Conservation (phyloP, 2,329 filamentous ascomycete species). For the Fonsecaea nubica region DNA sequence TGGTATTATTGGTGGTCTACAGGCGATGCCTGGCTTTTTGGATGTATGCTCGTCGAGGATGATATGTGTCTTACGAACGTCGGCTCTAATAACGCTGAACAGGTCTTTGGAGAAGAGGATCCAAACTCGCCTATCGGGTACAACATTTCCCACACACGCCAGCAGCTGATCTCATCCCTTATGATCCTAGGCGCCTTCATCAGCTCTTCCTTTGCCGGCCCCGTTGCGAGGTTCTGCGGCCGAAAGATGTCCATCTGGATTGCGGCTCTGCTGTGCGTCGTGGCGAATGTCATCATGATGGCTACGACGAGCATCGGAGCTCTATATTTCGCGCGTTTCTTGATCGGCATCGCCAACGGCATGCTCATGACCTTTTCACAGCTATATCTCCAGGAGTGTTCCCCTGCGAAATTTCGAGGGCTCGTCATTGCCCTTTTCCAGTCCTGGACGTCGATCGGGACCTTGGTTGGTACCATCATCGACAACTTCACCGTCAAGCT, state of each 20-base stretch:
- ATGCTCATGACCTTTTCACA: conserved; percentile 64
- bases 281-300: conserved; percentile 66
- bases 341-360: conserved; percentile 64
- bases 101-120: conserved; percentile 42
- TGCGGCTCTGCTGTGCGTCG: conserved; percentile 58
- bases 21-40: conserved; percentile 45
- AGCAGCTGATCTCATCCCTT: conserved; percentile 54
- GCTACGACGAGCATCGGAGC: conserved; percentile 59
- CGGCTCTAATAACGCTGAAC: conserved; percentile 25
- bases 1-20: conserved; percentile 44
- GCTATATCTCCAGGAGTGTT: conserved; percentile 59
- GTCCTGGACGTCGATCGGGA: conserved; percentile 55
- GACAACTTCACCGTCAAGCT: conserved; percentile 54
- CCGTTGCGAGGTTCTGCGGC: conserved; percentile 51
- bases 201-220: conserved; percentile 47
- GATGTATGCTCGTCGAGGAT: conserved; percentile 31
- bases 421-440: conserved; percentile 58
- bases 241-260: conserved; percentile 55
- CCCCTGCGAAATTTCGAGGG: conserved; percentile 58
- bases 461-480: conserved; percentile 54
- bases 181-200: conserved; percentile 57
- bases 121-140: conserved; percentile 43
- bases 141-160: conserved; percentile 49
- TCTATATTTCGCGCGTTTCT: conserved; percentile 61
- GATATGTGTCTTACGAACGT: conserved; percentile 6